Conservation (phyloP, 2,329 filamentous ascomycete genomes). For the Sporothrix pallida region DNA sequence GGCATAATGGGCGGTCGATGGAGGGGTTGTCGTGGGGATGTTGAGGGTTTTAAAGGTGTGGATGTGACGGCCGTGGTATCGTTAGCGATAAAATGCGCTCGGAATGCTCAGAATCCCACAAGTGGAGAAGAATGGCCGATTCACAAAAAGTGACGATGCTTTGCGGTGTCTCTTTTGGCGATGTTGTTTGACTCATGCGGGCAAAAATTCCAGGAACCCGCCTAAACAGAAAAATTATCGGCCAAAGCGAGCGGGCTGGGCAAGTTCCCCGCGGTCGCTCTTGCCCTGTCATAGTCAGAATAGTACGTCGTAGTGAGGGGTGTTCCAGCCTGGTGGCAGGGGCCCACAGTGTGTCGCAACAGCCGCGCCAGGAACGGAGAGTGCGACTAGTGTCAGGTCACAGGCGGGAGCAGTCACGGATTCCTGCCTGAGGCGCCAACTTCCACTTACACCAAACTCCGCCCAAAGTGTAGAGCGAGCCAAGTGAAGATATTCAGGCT, state of each 20-base stretch:
- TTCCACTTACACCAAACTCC: not conserved
- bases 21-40: not conserved
- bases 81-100: not conserved
- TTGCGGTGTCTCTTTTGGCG: constrained; percentile 16
- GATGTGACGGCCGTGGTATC: not conserved
- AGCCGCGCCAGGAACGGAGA: constrained; percentile 20
- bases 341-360: constrained; percentile 9
- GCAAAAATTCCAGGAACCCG: constrained; percentile 30
- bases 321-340: constrained; percentile 26
- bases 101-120: not conserved
- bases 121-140: constrained; percentile 5
- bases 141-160: constrained; percentile 3
- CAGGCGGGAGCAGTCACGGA: not conserved
- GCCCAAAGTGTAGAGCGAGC: too few relatives aligned
- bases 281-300: not conserved
- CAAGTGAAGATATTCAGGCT: constrained; percentile 1
- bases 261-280: constrained; percentile 20
- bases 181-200: constrained; percentile 31
- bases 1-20: constrained; percentile 57
- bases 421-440: constrained; percentile 32
- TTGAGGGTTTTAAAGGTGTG: not conserved
- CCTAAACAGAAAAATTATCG: constrained; percentile 25
- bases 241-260: constrained; percentile 21
- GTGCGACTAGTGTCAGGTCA: not conserved
- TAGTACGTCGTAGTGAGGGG: constrained; percentile 29